Percentiles rank a stretch among this genome's conserved stretches.
These are phyloP conservation scores for Apostasia shenzhenica DNA, from an alignment of 106 monocot genomes.

Conservation along the genomic window DNA sequence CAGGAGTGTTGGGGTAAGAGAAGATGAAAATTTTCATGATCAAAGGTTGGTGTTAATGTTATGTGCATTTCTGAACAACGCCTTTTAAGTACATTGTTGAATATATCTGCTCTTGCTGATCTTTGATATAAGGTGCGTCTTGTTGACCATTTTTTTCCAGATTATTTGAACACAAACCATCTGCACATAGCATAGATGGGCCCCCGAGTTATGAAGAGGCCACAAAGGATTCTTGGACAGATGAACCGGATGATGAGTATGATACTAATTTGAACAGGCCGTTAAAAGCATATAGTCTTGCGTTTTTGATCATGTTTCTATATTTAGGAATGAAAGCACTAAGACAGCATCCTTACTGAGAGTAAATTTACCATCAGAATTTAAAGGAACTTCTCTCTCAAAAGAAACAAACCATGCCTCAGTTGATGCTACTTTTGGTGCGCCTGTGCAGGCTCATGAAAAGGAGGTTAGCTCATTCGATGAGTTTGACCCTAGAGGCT, in stretches of 20 bases:
- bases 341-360: constrained; percentile 18
- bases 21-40: constrained; percentile 41
- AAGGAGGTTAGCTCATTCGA: constrained; percentile 41
- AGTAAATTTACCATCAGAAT: constrained; percentile 20
- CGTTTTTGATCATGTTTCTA: neutral
- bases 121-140: neutral
- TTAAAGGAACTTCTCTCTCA: constrained; percentile 13
- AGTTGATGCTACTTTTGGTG: constrained; percentile 10
- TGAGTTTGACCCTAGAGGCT: constrained; percentile 91
- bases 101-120: neutral
- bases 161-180: constrained; percentile 25
- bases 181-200: constrained; percentile 38
- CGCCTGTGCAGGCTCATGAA: constrained; percentile 6
- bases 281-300: no score
- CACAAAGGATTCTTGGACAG: constrained; percentile 20
- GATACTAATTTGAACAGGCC: neutral
- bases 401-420: constrained; percentile 14
- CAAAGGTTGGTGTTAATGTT: constrained; percentile 43
- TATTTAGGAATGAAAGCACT: constrained; percentile 33
- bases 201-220: constrained; percentile 80
- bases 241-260: constrained; percentile 50
- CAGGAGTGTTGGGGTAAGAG: constrained; percentile 54
- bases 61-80: neutral
- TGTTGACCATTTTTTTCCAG: constrained; percentile 9
- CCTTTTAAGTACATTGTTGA: neutral